These are phyloP conservation scores for Mortierella sp. DNA, from an alignment of 371 early-diverging fungal genomes.

Conservation along the genomic window DNA sequence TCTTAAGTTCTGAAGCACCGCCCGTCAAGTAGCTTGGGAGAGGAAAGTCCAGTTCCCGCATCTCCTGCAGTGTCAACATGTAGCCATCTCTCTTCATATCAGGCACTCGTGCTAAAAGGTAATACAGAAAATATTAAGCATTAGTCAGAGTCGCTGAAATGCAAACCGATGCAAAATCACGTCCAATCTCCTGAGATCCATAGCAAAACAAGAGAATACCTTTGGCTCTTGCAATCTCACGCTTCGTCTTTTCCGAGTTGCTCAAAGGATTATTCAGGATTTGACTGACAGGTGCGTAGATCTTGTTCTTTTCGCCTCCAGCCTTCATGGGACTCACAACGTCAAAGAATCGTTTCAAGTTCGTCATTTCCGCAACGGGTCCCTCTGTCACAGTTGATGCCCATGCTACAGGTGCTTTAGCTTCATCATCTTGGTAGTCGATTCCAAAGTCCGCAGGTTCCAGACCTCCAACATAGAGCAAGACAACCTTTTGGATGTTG, in stretches of 20 bases:
- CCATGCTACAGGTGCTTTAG: slow-evolving; percentile 30
- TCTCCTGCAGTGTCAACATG: slow-evolving; percentile 62
- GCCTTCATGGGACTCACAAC: slow-evolving; percentile 44
- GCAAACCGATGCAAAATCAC: neutral
- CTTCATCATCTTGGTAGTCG: slow-evolving; percentile 25
- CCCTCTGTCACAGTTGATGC: slow-evolving; percentile 19
- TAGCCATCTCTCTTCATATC: slow-evolving; percentile 61
- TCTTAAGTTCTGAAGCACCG: slow-evolving; percentile 38
- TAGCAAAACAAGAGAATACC: neutral
- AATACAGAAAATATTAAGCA: neutral
- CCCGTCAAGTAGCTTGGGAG: slow-evolving; percentile 66
- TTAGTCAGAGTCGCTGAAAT: neutral
- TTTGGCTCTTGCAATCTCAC: slow-evolving; percentile 23
- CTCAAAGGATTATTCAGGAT: slow-evolving; percentile 39
- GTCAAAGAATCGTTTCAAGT: slow-evolving; percentile 39
- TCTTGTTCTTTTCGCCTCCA: slow-evolving; percentile 45
- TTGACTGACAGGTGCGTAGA: slow-evolving; percentile 31
- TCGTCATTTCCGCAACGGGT: slow-evolving; percentile 39
- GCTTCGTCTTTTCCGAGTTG: slow-evolving; percentile 33
- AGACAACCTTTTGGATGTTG: slow-evolving; percentile 44
- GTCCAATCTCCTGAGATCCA: neutral
- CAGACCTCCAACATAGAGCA: slow-evolving; percentile 48
- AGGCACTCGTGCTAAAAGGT: neutral
- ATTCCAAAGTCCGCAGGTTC: slow-evolving; percentile 41
- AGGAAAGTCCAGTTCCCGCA: slow-evolving; percentile 66